Base-by-base conservation (phyloP, 2,329 filamentous ascomycete genomes). In the Neophaeococcomyces aloes region DNA sequence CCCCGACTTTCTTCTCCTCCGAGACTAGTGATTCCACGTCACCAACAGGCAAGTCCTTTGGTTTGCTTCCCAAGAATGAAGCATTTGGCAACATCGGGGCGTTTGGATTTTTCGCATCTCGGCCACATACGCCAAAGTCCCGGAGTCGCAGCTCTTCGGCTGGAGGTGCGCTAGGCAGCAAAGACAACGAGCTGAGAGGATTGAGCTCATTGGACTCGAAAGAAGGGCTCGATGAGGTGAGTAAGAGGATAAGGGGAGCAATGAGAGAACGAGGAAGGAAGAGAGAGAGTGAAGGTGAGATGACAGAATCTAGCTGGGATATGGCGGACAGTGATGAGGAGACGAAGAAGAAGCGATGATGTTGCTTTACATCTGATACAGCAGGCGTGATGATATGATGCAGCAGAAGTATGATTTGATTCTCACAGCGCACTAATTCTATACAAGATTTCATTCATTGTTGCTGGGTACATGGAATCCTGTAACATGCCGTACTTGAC, bases 71-170 rank as follows among this genome's bases (percentile, higher is more conserved):
- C 7, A 80, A 84, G 48, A 95, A 94, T 67, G 91, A 96, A 64
- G 91, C 85, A 0, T 95, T 95, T 67, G 81, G 81, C 63, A 89
- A 96, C 61, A 82, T 96, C 51, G 83, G 85, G 10, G 79, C 76
- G 38, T 82, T 94, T 53, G 85, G 83, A 48, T 81, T 98, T 65
- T 98, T 96, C 66, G 86, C 88, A 2, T 91, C 86, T 13, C 75
- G 85, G 23, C 87, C 88, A 3, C 75, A 82, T n/a, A 93, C 84
- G 40, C 79, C 86, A n/a, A 75, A 79, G 45, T 81, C 75, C 52
- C 73, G 83, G 19, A 84, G 79, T 55, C 74, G 81, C 39, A 85
- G 78, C 55, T 78, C 81, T 61, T 85, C 79, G 49, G 76, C 74
- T 48, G 77, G 78, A 31, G 72, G 76, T 1, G 70, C 78, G 44